Evolutionary conservation across 225 moss, liverwort and hornwort species (phyloP), one percentile per base, ranked within the genome.

Genomic region (Lunularia cruciata): DNA sequence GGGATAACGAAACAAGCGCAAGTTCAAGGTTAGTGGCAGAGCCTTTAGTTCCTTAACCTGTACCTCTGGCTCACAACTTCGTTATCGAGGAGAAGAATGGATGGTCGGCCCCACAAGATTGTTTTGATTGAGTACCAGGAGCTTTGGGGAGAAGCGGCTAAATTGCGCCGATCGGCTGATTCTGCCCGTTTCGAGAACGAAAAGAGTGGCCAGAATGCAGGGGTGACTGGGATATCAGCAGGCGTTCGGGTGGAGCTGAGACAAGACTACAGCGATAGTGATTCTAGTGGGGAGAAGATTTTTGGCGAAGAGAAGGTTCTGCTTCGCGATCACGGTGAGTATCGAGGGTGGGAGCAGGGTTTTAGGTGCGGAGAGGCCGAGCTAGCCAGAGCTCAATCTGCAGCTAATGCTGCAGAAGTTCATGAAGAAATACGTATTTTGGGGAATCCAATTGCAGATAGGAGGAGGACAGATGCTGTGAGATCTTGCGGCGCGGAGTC

Each of bases 401-500:
- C 20, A n/a, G 15, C 6, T 2, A 20, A 0, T 5, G 59, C 30
- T 26, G 18, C 4, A 18, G 22, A 60, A 8, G n/a, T 11, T 37
- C 34, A 19, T 19, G n/a, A 37, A 37, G 59, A 60, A 1, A 11
- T 56, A 12, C 10, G 28, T 27, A 27, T 9, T 60, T 83, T 83
- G 72, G 88, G 88, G 46, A 83, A 81, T 38, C 83, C 86, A 47
- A 82, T 77, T 70, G 86, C 69, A 54, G 69, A 85, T 59, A 76
- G 88, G 55, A 86, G 81, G 10, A 73, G 81, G 86, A 86, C 88
- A 48, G 86, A 86, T 59, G 86, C 86, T 51, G 40, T 13, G 6
- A 13, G 6, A 40, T 40, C 40, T 40, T 13, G 13, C 13, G 40
- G 40, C 6, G 40, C 6, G 6, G 40, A 57, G 56, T 13, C 3